Evolutionary conservation across 2,329 filamentous ascomycete species (phyloP).

Genomic region (Diatrype stigma): DNA sequence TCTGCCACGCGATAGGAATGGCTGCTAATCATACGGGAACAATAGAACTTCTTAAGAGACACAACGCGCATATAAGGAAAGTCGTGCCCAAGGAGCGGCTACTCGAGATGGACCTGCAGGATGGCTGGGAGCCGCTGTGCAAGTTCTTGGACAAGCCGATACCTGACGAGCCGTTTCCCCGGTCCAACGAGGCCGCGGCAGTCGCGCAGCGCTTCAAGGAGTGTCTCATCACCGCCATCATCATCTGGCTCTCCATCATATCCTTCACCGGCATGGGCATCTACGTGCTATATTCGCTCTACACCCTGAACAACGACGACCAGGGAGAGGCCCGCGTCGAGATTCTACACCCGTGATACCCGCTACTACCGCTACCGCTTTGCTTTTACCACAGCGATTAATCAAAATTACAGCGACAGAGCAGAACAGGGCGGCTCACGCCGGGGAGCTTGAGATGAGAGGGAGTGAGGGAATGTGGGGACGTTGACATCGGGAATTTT

Average conservation of each 20-base stretch:
- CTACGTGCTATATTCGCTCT: conserved; percentile 4
- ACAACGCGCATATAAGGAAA: conserved; percentile 10
- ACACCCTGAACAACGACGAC: neutral
- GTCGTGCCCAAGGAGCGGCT: conserved; percentile 14
- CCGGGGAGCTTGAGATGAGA: too few relatives aligned
- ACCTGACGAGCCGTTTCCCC: conserved; percentile 22
- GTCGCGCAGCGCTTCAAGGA: conserved; percentile 6
- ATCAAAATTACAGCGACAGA: too few relatives aligned
- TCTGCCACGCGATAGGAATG: neutral
- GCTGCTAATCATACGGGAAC: neutral
- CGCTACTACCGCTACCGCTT: too few relatives aligned
- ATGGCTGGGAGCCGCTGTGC: conserved; percentile 27
- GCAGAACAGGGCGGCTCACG: too few relatives aligned
- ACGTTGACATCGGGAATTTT: too few relatives aligned
- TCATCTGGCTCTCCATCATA: conserved; percentile 5
- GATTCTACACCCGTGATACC: neutral
- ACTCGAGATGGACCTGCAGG: conserved; percentile 12
- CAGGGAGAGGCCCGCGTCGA: neutral
- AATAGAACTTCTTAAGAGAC: conserved; percentile 9
- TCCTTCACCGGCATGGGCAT: conserved; percentile 5
- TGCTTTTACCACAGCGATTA: too few relatives aligned
- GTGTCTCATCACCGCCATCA: conserved; percentile 1
- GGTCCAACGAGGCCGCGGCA: conserved; percentile 20
- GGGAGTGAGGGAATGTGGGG: too few relatives aligned
- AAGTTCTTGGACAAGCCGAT: conserved; percentile 21